Percentiles rank a stretch among this genome's conserved stretches.
Evolutionary conservation across 179 eudicot genomes (phyloP).

Genomic region (Corrigiola litoralis): DNA sequence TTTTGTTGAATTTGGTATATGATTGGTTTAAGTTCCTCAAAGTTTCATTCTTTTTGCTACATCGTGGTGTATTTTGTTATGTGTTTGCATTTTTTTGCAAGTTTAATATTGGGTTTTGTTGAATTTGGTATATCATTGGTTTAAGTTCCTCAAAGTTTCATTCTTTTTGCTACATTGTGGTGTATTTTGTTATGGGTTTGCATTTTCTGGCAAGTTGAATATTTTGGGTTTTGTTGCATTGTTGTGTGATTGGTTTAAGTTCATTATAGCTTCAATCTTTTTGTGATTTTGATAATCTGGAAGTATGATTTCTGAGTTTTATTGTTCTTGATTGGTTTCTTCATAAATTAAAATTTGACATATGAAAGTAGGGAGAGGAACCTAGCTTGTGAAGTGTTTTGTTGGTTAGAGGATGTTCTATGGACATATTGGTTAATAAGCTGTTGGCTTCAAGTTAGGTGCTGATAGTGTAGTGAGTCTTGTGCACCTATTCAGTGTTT

Average conservation of each 20-base stretch:
- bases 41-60: background rate
- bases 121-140: too few species aligned
- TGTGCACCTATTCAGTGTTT: background rate
- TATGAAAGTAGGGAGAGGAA: too few species aligned
- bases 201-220: background rate
- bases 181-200: slow-evolving; percentile 11
- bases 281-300: background rate
- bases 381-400: too few species aligned
- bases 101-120: background rate
- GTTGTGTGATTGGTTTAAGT: too few species aligned
- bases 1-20: background rate
- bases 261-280: too few species aligned
- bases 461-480: background rate
- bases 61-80: slow-evolving; percentile 1
- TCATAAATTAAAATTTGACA: too few species aligned
- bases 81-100: slow-evolving; percentile 4
- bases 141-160: too few species aligned
- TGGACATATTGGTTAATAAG: too few species aligned
- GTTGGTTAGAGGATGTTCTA: too few species aligned
- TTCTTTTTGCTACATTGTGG: background rate
- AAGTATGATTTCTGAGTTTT: background rate
- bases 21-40: background rate
- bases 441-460: too few species aligned
- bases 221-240: background rate
- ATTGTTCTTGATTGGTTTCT: too few species aligned